Conservation (phyloP, 805 yeast species). For the Candida boleticola region DNA sequence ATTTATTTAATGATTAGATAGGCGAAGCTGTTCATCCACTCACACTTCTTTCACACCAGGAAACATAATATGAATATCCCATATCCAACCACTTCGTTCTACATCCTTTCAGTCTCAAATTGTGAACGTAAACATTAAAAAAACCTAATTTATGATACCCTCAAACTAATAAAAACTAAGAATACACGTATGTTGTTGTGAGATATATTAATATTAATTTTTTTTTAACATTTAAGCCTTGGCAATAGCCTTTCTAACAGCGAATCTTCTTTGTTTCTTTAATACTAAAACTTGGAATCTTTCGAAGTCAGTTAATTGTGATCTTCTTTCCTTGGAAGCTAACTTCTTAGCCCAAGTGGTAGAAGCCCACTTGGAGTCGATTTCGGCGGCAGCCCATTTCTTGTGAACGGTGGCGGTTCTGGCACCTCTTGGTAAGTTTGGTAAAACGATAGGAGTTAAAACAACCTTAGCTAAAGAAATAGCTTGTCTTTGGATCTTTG, state of each 20-base stretch:
- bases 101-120: background rate
- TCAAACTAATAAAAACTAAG: constrained; percentile 24
- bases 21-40: no score
- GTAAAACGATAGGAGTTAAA: constrained; percentile 87
- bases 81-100: background rate
- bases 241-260: constrained; percentile 94
- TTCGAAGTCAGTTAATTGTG: constrained; percentile 93
- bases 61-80: no score
- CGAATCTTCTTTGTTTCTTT: constrained; percentile 95
- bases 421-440: constrained; percentile 91
- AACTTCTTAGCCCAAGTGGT: constrained; percentile 98
- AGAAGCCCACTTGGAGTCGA: constrained; percentile 87
- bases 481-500: constrained; percentile 92
- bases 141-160: constrained; percentile 26
- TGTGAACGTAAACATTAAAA: constrained; percentile 25
- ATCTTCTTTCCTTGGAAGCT: constrained; percentile 91
- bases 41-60: no score
- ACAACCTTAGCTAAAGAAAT: constrained; percentile 82
- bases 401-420: constrained; percentile 81
- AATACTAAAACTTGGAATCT: constrained; percentile 98
- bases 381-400: constrained; percentile 90
- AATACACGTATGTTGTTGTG: constrained; percentile 23
- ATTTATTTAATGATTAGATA: no score
- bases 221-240: constrained; percentile 65
- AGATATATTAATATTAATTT: constrained; percentile 12